These are phyloP conservation scores for Emericellopsis terricola DNA, from an alignment of 495 filamentous ascomycete genomes.

Conservation along the genomic window DNA sequence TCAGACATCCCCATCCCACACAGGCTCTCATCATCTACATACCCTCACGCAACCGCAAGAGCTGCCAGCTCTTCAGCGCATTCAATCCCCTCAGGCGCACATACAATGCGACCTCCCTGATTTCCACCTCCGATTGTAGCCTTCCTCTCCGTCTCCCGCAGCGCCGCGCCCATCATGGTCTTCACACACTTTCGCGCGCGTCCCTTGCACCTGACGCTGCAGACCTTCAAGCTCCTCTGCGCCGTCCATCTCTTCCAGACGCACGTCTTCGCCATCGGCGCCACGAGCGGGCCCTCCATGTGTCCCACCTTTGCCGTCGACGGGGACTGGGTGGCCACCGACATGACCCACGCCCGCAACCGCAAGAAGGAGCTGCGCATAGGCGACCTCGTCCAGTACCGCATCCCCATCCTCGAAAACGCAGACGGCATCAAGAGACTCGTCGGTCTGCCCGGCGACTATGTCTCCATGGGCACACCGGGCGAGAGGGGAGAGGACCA, in stretches of 20 bases:
- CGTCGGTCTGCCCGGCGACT: conserved; percentile 77
- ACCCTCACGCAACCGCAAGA: no score
- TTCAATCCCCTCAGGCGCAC: no score
- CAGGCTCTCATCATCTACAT: no score
- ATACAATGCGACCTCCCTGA: no score
- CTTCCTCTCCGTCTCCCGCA: no score
- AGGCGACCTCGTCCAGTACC: conserved; percentile 71
- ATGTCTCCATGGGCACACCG: conserved; percentile 55
- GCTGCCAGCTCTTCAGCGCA: no score
- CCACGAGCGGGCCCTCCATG: conserved; percentile 55
- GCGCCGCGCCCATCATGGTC: neutral
- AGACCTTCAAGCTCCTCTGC: conserved; percentile 25
- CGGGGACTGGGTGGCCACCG: conserved; percentile 47
- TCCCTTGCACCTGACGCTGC: conserved; percentile 17
- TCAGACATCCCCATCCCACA: no score
- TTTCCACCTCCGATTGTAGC: no score
- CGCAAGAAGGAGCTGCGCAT: conserved; percentile 51
- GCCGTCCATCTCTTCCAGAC: conserved; percentile 39
- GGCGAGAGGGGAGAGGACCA: conserved; percentile 19
- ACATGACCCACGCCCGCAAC: conserved; percentile 17
- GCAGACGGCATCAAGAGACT: conserved; percentile 60
- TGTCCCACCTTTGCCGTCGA: conserved; percentile 52
- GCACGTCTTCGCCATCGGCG: conserved; percentile 31
- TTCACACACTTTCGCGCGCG: conserved; percentile 13
- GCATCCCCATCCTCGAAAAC: conserved; percentile 49